Evolutionary conservation across 2,329 filamentous ascomycete genomes (phyloP).

Genomic region (Zymoseptoria passerinii): DNA sequence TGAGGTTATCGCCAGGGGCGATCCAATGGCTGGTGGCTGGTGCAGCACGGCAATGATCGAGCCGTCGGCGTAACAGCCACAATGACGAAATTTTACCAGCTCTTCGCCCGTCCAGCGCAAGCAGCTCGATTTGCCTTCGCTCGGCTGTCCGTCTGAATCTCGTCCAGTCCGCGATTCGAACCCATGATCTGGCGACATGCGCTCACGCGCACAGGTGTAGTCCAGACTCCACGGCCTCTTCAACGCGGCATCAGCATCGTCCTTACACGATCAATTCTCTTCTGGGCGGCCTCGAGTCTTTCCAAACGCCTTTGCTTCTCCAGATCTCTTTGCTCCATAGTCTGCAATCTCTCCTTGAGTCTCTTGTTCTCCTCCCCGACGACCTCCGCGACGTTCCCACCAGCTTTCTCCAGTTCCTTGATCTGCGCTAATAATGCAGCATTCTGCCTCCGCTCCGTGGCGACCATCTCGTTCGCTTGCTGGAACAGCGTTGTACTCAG

Average conservation of each 20-base stretch:
- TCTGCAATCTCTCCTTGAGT: conserved; percentile 61
- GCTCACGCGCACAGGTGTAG: neutral
- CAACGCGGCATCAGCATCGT: conserved; percentile 44
- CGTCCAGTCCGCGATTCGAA: neutral
- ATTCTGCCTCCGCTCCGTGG: conserved; percentile 61
- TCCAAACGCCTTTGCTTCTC: conserved; percentile 64
- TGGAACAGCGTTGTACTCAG: conserved; percentile 67
- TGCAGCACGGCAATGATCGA: neutral
- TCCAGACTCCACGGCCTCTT: conserved; percentile 3
- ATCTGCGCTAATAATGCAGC: conserved; percentile 65
- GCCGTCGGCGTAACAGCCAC: neutral
- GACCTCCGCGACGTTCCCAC: conserved; percentile 53
- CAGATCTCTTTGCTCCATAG: conserved; percentile 59
- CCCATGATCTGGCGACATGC: neutral
- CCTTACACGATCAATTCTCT: conserved; percentile 62
- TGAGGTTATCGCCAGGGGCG: neutral
- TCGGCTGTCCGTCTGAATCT: neutral
- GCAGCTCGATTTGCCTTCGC: neutral
- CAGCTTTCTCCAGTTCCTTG: conserved; percentile 58
- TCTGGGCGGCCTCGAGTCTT: conserved; percentile 61
- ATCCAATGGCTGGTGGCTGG: neutral
- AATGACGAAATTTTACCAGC: neutral
- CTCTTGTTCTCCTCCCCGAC: conserved; percentile 56
- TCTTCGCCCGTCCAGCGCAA: neutral
- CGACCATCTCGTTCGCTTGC: conserved; percentile 83